A percentile compares a stretch with the other conserved stretches of the same genome.
Evolutionary conservation across 768 basidiomycete genomes (phyloP).

Genomic region (Albatrellus ellisii): DNA sequence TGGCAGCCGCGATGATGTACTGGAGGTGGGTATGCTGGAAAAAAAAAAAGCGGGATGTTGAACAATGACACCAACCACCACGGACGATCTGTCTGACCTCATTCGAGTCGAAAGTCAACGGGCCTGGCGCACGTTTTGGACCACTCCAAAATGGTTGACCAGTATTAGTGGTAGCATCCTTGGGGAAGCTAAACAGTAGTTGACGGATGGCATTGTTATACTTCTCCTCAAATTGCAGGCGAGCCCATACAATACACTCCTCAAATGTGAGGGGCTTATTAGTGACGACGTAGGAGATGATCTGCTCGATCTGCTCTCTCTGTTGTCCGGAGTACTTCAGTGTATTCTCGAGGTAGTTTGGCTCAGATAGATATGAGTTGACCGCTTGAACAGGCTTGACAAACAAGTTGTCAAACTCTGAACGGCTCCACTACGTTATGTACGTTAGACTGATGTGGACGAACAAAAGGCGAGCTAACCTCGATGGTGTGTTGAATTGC

Average conservation of each 20-base stretch:
- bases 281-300: slow-evolving; percentile 79
- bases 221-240: slow-evolving; percentile 87
- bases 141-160: slow-evolving; percentile 99
- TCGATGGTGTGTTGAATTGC: slow-evolving; percentile 97
- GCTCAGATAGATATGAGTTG: slow-evolving; percentile 93
- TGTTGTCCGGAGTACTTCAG: slow-evolving; percentile 89
- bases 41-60: slow-evolving; percentile 1
- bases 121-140: slow-evolving; percentile 92
- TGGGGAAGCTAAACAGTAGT: slow-evolving; percentile 85
- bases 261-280: slow-evolving; percentile 93
- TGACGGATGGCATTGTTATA: slow-evolving; percentile 92
- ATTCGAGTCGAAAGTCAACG: slow-evolving; percentile 73
- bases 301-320: slow-evolving; percentile 78
- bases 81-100: slow-evolving; percentile 45
- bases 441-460: slow-evolving; percentile 3
- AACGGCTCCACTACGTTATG: slow-evolving; percentile 69
- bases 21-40: slow-evolving; percentile 68
- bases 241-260: slow-evolving; percentile 95
- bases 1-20: slow-evolving; percentile 88
- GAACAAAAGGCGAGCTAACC: slow-evolving; percentile 28
- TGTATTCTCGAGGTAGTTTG: slow-evolving; percentile 85
- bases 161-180: slow-evolving; percentile 80
- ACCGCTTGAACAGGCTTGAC: slow-evolving; percentile 89
- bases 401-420: slow-evolving; percentile 85
- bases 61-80: neutral